Percentiles rank a stretch among this genome's conserved stretches.
Evolutionary conservation across 192 early-diverging fungal genomes (phyloP).

Genomic region (Coemansia sp.): DNA sequence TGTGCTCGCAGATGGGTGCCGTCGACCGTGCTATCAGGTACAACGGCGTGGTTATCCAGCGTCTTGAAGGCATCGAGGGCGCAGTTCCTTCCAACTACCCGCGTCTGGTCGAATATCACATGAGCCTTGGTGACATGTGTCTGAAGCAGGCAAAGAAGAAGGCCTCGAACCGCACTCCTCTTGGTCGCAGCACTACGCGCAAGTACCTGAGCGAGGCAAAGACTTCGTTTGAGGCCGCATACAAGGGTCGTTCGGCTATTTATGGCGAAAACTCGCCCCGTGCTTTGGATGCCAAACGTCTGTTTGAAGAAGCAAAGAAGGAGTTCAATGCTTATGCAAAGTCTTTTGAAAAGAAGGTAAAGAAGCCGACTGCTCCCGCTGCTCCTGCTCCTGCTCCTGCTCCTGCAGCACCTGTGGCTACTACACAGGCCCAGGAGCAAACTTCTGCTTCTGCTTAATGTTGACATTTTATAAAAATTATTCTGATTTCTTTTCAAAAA

Average conservation of each 20-base stretch:
- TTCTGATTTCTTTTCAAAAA: too few relatives aligned
- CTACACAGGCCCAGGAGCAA: conserved; percentile 7
- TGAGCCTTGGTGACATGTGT: conserved; percentile 60
- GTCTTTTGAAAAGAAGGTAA: conserved; percentile 45
- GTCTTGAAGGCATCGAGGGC: conserved; percentile 48
- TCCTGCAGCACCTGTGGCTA: conserved; percentile 2
- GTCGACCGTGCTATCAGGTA: conserved; percentile 50
- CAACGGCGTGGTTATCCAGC: conserved; percentile 42
- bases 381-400: conserved; percentile 13
- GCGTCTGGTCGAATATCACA: conserved; percentile 61
- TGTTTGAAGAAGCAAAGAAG: conserved; percentile 47
- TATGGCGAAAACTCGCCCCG: conserved; percentile 44
- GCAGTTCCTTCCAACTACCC: conserved; percentile 61
- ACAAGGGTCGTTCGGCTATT: conserved; percentile 29
- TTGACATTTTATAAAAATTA: not conserved
- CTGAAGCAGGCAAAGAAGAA: conserved; percentile 57
- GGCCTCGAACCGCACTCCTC: conserved; percentile 47
- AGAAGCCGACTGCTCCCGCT: conserved; percentile 24
- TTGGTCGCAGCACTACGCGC: conserved; percentile 45
- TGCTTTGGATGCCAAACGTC: conserved; percentile 28
- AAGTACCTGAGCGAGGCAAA: conserved; percentile 53
- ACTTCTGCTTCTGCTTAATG: conserved; percentile 16
- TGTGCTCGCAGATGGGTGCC: conserved; percentile 45
- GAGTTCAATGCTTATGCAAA: conserved; percentile 48
- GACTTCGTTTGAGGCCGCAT: conserved; percentile 28